Conservation (phyloP, 768 basidiomycete genomes). For the Holtermannia corniformis region DNA sequence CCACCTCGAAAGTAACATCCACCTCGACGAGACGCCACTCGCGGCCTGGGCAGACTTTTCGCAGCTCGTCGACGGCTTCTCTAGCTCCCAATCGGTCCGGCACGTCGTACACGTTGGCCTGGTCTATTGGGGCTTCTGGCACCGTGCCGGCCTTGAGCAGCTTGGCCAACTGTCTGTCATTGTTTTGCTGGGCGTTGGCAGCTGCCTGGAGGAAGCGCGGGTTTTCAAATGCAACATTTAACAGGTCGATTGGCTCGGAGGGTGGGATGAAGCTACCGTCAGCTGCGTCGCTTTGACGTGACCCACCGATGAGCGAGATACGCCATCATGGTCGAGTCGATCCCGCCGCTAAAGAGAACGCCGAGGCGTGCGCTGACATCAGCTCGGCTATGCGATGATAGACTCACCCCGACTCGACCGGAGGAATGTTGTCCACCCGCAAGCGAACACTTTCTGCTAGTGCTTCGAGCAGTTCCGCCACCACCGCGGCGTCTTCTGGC, state of each 20-base stretch:
- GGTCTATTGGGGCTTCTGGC: slow-evolving; percentile 18
- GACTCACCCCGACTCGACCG: slow-evolving; percentile 38
- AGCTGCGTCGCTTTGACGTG: neutral
- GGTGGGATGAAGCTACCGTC: slow-evolving; percentile 55
- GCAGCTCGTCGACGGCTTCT: slow-evolving; percentile 66
- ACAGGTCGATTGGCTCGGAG: slow-evolving; percentile 76
- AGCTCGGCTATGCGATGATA: slow-evolving; percentile 3
- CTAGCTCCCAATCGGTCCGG: slow-evolving; percentile 81
- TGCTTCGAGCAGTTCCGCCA: slow-evolving; percentile 20
- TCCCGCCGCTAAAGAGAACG: slow-evolving; percentile 89
- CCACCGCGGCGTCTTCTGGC: slow-evolving; percentile 23
- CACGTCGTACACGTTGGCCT: slow-evolving; percentile 58
- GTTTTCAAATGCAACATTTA: slow-evolving; percentile 94
- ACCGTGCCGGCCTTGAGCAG: neutral
- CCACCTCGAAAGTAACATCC: slow-evolving; percentile 68
- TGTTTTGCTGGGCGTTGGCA: neutral
- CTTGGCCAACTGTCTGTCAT: neutral
- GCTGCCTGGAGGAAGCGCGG: slow-evolving; percentile 57
- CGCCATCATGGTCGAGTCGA: slow-evolving; percentile 79
- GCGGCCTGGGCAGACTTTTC: slow-evolving; percentile 62
- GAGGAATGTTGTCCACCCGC: slow-evolving; percentile 61
- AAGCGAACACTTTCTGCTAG: slow-evolving; percentile 61
- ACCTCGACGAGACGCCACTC: slow-evolving; percentile 89
- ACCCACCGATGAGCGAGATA: slow-evolving; percentile 66
- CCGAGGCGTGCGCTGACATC: slow-evolving; percentile 51